Percentiles rank a stretch among this genome's conserved stretches.
These are phyloP conservation scores for Canavalia ensiformis DNA, from an alignment of 306 rosid genomes.

Conservation along the genomic window DNA sequence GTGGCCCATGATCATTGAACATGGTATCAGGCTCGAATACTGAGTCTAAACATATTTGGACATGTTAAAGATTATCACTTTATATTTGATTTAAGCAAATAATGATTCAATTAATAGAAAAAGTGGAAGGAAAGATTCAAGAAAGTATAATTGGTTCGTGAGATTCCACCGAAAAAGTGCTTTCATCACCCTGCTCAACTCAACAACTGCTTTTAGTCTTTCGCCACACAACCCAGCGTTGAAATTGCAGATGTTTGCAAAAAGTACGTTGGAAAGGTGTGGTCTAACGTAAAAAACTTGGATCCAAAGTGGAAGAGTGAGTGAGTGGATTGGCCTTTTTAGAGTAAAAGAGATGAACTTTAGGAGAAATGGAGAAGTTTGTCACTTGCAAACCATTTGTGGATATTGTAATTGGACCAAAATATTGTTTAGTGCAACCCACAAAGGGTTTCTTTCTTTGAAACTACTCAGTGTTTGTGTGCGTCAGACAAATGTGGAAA, in stretches of 20 bases:
- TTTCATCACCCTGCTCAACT: constrained; percentile 42
- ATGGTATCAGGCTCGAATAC: too few species aligned
- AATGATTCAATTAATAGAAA: background rate
- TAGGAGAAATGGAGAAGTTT: constrained; percentile 28
- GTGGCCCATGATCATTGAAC: too few species aligned
- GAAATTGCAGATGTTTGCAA: constrained; percentile 30
- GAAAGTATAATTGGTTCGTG: constrained; percentile 34
- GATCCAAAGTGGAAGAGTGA: constrained; percentile 27
- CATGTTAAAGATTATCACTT: too few species aligned
- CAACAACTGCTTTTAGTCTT: constrained; percentile 42
- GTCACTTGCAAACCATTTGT: constrained; percentile 35
- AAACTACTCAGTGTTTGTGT: constrained; percentile 31
- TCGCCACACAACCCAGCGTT: background rate
- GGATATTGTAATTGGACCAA: constrained; percentile 25
- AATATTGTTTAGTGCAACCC: constrained; percentile 5
- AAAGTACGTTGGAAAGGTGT: constrained; percentile 39
- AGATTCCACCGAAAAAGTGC: constrained; percentile 38
- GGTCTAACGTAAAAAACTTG: constrained; percentile 14
- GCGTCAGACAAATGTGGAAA: constrained; percentile 7
- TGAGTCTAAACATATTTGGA: too few species aligned
- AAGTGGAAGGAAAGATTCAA: constrained; percentile 35
- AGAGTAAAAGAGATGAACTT: constrained; percentile 32
- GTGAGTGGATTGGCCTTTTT: constrained; percentile 37
- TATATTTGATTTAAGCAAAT: too few species aligned
- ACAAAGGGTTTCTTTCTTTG: constrained; percentile 22